phyloP scores from a whole-genome alignment of 2,329 filamentous ascomycete genomes.

The Fusarium humuli region DNA sequence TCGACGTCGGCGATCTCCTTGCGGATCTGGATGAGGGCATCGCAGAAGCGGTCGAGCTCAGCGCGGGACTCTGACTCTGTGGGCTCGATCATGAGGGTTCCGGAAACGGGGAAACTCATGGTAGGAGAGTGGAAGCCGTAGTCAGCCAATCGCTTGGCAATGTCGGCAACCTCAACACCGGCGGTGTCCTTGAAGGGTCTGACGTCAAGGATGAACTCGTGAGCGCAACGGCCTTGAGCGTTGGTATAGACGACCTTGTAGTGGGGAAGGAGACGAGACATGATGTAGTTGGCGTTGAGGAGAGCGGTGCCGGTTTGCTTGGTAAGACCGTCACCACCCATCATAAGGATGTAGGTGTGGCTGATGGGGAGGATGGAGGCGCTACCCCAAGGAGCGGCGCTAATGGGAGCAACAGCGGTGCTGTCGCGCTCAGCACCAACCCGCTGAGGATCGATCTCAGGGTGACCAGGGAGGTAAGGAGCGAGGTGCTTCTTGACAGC shows the following conservation, averaged over 20 bases:
- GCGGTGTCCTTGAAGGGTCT: slow-evolving; percentile 85
- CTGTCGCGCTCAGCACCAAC: slow-evolving; percentile 65
- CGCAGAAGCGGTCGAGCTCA: slow-evolving; percentile 93
- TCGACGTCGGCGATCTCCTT: slow-evolving; percentile 88
- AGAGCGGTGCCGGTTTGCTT: slow-evolving; percentile 91
- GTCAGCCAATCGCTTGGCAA: slow-evolving; percentile 95
- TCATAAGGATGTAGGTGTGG: slow-evolving; percentile 95
- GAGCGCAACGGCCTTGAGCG: slow-evolving; percentile 86
- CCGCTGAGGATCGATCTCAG: slow-evolving; percentile 46
- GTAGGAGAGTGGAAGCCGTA: slow-evolving; percentile 98
- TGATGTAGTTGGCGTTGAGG: slow-evolving; percentile 96
- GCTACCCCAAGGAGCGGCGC: slow-evolving; percentile 80
- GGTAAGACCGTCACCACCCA: slow-evolving; percentile 79
- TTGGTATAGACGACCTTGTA: slow-evolving; percentile 97
- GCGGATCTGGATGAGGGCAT: slow-evolving; percentile 88
- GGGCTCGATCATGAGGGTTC: slow-evolving; percentile 98
- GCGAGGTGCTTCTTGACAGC: slow-evolving; percentile 87
- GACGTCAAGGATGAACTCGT: slow-evolving; percentile 95
- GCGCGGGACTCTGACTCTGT: slow-evolving; percentile 93
- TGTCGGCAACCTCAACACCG: slow-evolving; percentile 90
- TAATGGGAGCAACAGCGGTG: slow-evolving; percentile 47
- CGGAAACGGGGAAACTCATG: slow-evolving; percentile 95
- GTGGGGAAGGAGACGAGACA: slow-evolving; percentile 84
- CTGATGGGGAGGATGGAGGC: slow-evolving; percentile 94
- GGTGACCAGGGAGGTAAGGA: slow-evolving; percentile 68